phyloP scores from a whole-genome alignment of 495 filamentous ascomycete genomes.

The Penicillium ochrochloron region DNA sequence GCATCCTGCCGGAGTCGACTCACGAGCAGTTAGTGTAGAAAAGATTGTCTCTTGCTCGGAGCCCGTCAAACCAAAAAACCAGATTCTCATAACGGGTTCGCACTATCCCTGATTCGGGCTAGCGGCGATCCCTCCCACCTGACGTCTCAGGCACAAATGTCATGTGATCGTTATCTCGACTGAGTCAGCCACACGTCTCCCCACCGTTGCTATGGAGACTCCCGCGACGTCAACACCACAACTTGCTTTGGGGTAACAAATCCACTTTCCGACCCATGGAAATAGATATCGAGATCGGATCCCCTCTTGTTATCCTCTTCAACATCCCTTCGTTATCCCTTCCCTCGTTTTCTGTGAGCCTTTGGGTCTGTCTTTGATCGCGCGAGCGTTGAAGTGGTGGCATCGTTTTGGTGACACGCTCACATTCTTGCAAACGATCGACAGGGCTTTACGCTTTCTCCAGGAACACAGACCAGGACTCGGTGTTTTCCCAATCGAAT shows the following conservation, averaged over 20 bases:
- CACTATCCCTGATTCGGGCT: conserved; percentile 33
- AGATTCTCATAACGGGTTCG: conserved; percentile 28
- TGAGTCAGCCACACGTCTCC: conserved; percentile 22
- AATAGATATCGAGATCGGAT: conserved; percentile 36
- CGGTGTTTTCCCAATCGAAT: conserved; percentile 27
- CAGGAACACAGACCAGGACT: conserved; percentile 23
- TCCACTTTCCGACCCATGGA: conserved; percentile 37
- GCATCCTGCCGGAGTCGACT: conserved; percentile 37
- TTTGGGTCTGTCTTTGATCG: conserved; percentile 13
- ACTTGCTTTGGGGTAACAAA: conserved; percentile 33
- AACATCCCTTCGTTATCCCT: conserved; percentile 36
- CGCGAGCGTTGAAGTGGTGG: conserved; percentile 12
- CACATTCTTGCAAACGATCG: conserved; percentile 40
- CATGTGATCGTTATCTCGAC: conserved; percentile 22
- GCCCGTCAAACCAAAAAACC: conserved; percentile 25
- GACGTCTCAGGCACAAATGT: conserved; percentile 28
- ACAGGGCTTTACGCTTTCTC: conserved; percentile 32
- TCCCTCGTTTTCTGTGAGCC: conserved; percentile 8
- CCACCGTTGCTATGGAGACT: conserved; percentile 46
- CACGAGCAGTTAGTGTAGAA: not conserved
- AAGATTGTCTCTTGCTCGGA: not conserved
- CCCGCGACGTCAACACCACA: conserved; percentile 40
- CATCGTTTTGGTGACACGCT: conserved; percentile 31
- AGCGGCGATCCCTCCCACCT: conserved; percentile 34
- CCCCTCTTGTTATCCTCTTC: conserved; percentile 29